Base-by-base conservation (phyloP, 106 monocot species). In the Posidonia australis region DNA sequence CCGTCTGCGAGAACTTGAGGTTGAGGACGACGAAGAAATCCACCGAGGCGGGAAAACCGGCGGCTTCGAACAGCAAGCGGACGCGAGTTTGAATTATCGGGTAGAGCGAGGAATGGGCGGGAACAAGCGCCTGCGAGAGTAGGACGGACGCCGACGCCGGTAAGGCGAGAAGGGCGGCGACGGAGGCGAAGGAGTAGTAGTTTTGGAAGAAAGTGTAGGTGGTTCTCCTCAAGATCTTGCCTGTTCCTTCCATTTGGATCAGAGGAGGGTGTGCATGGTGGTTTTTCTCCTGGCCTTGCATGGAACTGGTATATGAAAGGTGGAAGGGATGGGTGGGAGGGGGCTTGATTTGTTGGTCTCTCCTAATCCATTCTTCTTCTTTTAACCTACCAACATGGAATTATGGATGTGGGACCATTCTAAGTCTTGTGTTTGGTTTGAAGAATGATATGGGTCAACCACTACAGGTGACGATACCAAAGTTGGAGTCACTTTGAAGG, bases 1-100 rank as follows among this genome's bases (percentile, higher is more conserved):
- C 67, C 22, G 89, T 77, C 51, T 90, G 84, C 5, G 84, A 77
- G 64, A 96, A 75, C 63, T 84, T 90, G 55, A 75, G 31, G 20
- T 70, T 72, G 62, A 90, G 68, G 17, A 82, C 65, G 29, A 66
- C 47, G 62, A 84, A 80, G 70, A 89, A 69, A 13, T 54, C 58
- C 0, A 78, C 77, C n/a, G 77, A 49, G 0, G 77, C 51, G 11
- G 90, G 87, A 67, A 87, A 85, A 1, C 79, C 76, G 0, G 82
- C 82, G 1, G 90, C 80, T 0, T 66, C 66, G 67, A 98, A 85
- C 18, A 91, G 69, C 16, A 67, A 70, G 1, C 27, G 59, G 13
- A 90, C 31, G 43, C 87, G 82, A 25, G 58, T 47, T 5, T 78
- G 74, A 63, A 85, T 49, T 41, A 68, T 24, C 5, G 1, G 58